Conservation (phyloP, 768 basidiomycete genomes). For the Fibroporia radiculosa region DNA sequence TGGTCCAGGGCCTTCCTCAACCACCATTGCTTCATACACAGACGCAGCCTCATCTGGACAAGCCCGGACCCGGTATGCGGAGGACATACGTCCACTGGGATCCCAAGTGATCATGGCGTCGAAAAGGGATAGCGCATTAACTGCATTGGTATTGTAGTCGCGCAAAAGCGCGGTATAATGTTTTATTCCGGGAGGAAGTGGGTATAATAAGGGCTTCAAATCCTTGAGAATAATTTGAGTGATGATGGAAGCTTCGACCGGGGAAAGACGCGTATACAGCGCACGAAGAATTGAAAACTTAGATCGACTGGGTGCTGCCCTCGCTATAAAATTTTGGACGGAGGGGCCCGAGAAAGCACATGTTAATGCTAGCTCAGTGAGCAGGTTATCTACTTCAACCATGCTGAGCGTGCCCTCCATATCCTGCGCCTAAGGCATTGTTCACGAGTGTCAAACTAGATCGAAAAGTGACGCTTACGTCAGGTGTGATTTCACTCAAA, state of each 20-base stretch:
- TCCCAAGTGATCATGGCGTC: slow-evolving; percentile 75
- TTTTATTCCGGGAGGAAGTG: slow-evolving; percentile 36
- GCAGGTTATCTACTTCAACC: slow-evolving; percentile 51
- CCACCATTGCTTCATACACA: slow-evolving; percentile 23
- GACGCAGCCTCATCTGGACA: slow-evolving; percentile 49
- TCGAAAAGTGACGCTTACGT: slow-evolving; percentile 6
- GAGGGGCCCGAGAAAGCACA: slow-evolving; percentile 51
- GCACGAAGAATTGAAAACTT: slow-evolving; percentile 36
- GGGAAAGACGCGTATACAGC: slow-evolving; percentile 53
- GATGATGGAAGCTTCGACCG: slow-evolving; percentile 58
- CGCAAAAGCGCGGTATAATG: slow-evolving; percentile 45
- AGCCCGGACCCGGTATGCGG: slow-evolving; percentile 46
- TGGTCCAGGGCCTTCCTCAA: slow-evolving; percentile 23
- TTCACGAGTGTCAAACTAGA: neutral
- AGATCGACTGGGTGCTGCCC: slow-evolving; percentile 18
- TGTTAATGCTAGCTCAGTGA: slow-evolving; percentile 67
- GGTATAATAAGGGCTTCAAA: slow-evolving; percentile 71
- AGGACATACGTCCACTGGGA: slow-evolving; percentile 41
- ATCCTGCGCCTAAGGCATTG: neutral
- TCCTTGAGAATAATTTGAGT: slow-evolving; percentile 89
- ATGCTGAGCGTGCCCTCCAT: slow-evolving; percentile 34
- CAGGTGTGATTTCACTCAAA: slow-evolving; percentile 34
- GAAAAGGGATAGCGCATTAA: slow-evolving; percentile 45
- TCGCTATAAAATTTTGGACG: slow-evolving; percentile 23
- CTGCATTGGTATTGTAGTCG: slow-evolving; percentile 48